Evolutionary conservation across 2,329 filamentous ascomycete genomes (phyloP), one percentile per base, ranked within the genome.

Genomic region (Aspergillus spinulosporus): DNA sequence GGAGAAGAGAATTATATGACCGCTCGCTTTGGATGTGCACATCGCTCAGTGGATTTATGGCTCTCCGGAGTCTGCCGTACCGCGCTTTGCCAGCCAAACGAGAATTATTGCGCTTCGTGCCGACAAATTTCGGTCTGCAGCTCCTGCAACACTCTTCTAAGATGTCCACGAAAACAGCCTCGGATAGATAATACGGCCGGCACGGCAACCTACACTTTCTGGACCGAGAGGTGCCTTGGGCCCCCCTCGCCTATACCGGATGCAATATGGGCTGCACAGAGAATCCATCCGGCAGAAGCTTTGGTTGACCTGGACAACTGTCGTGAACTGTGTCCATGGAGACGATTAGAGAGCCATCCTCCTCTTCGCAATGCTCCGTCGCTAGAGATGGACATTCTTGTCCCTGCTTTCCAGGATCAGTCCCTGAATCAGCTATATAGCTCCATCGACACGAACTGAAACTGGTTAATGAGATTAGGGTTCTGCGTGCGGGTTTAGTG

Each of bases 31-130:
- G 72, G 72, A 44, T 75, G 72, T 48, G 71, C 72, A 15, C 72
- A 75, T 59, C 65, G 72, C 50, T 74, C 72, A 0, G 62, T 74
- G 49, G 72, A 75, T 57, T 58, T 74, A n/a, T 75, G 72, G 72
- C 53, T 75, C 12, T 70, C 72, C 5, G 71, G 72, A 48, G 70
- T 73, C 37, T 71, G 72, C 34, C 72, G 74, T 56, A 71, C 69
- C 9, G 68, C 67, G 1, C 64, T 73, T 55, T 75, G 72, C 45
- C 70, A 67, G 26, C 60, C 68, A 7, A 66, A 70, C 51, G 69
- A 74, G 51, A 66, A 62, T 4, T 64, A 63, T 51, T 75, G 72
- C 52, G 56, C 65, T 3, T 70, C 71, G 4, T 75, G 72, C 57
- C 63, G 65, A 48, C 67, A 68, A 12, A 74, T 74, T 48, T 67